These are phyloP conservation scores for Dactylis glomerata DNA, from an alignment of 176 grass and related monocot genomes.

Conservation along the genomic window DNA sequence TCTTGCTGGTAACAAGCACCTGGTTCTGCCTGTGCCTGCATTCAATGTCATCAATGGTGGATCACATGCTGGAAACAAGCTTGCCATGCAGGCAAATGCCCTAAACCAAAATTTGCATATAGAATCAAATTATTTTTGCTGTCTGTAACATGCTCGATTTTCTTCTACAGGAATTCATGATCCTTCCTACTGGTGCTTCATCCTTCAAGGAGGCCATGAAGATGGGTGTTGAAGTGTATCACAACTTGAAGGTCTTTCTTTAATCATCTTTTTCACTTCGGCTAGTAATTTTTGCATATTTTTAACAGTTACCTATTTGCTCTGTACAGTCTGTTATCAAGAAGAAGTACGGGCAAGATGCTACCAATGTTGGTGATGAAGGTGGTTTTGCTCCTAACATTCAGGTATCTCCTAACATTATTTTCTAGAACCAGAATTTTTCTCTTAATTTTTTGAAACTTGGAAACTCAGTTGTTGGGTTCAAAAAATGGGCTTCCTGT, in stretches of 20 bases:
- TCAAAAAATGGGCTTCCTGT: too few relatives aligned
- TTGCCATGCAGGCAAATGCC: conserved; percentile 80
- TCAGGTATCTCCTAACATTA: conserved; percentile 65
- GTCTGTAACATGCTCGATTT: neutral
- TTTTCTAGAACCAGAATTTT: too few relatives aligned
- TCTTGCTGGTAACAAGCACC: conserved; percentile 79
- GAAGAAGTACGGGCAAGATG: conserved; percentile 99
- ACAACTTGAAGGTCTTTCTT: conserved; percentile 72
- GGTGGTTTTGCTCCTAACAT: conserved; percentile 99
- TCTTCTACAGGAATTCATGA: conserved; percentile 86
- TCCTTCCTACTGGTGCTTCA: conserved; percentile 80
- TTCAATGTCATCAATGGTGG: conserved; percentile 99
- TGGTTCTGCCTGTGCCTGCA: conserved; percentile 92
- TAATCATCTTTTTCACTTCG: neutral
- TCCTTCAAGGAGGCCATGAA: conserved; percentile 98
- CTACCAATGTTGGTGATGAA: conserved; percentile 97
- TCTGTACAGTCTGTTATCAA: conserved; percentile 76
- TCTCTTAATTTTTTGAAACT: too few relatives aligned
- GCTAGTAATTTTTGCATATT: neutral
- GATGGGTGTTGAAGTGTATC: conserved; percentile 98
- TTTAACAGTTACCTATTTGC: neutral
- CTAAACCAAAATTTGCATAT: neutral
- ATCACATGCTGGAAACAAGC: conserved; percentile 96
- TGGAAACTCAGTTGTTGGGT: too few relatives aligned
- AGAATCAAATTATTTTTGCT: neutral